phyloP scores from a whole-genome alignment of 768 basidiomycete genomes.

The Agaricus subrufescens region DNA sequence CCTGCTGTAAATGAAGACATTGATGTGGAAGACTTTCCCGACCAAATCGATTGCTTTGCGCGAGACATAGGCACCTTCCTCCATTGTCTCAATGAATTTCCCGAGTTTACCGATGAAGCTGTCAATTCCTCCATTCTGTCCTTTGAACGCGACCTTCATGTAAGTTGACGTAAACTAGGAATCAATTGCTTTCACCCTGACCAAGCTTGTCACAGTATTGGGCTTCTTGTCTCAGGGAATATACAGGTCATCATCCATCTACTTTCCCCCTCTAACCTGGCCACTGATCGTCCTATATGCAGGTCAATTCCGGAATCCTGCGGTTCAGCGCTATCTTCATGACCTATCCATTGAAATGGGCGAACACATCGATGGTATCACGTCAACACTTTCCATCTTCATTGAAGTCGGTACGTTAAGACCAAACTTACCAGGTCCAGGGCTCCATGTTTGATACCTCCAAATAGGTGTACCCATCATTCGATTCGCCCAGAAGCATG shows the following conservation, averaged over 20 bases:
- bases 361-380: slow-evolving; percentile 67
- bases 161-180: slow-evolving; percentile 19
- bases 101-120: slow-evolving; percentile 71
- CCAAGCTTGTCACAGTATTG: slow-evolving; percentile 47
- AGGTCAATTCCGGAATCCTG: slow-evolving; percentile 71
- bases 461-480: slow-evolving; percentile 66
- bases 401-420: slow-evolving; percentile 61
- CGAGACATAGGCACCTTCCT: slow-evolving; percentile 66
- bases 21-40: slow-evolving; percentile 63
- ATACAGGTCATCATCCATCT: slow-evolving; percentile 36
- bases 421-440: background rate
- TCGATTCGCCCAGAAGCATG: slow-evolving; percentile 71
- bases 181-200: background rate
- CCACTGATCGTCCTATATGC: background rate
- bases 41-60: slow-evolving; percentile 58
- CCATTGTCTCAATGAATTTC: slow-evolving; percentile 71
- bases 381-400: slow-evolving; percentile 62
- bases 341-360: slow-evolving; percentile 70
- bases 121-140: slow-evolving; percentile 62
- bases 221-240: slow-evolving; percentile 67
- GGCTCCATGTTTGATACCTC: background rate
- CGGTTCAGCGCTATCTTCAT: slow-evolving; percentile 72
- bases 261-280: background rate
- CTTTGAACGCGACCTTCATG: slow-evolving; percentile 69
- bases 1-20: slow-evolving; percentile 53